Evolutionary conservation across 2,329 filamentous ascomycete species (phyloP).

Genomic region (Botrytis tulipae): DNA sequence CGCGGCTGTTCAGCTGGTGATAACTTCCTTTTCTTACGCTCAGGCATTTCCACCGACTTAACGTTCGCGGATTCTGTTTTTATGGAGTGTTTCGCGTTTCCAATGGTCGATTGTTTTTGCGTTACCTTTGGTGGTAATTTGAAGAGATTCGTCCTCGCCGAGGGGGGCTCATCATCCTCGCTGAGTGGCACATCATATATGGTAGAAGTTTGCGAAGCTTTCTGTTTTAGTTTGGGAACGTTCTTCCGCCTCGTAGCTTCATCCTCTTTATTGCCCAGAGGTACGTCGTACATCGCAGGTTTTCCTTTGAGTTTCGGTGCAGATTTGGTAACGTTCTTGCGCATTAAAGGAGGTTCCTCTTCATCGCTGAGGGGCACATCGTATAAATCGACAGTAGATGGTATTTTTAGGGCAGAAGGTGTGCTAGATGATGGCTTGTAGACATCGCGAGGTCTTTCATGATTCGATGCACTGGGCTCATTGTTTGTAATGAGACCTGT

Average conservation of each 20-base stretch:
- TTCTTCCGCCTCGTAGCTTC: slow-evolving; percentile 21
- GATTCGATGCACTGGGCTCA: slow-evolving; percentile 14
- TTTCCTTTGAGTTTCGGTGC: slow-evolving; percentile 6
- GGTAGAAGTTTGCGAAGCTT: slow-evolving; percentile 1
- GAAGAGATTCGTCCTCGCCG: slow-evolving; percentile 14
- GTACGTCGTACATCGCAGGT: slow-evolving; percentile 29
- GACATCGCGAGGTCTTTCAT: slow-evolving; percentile 10
- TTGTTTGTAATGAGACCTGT: slow-evolving; percentile 12
- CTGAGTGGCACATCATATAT: slow-evolving; percentile 8
- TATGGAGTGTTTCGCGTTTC: background rate
- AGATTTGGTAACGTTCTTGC: slow-evolving; percentile 18
- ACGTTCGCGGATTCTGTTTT: background rate
- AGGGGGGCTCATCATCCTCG: background rate
- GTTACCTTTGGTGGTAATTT: slow-evolving; percentile 14
- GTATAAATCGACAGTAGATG: slow-evolving; percentile 25
- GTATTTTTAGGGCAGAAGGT: slow-evolving; percentile 9
- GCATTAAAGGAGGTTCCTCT: slow-evolving; percentile 17
- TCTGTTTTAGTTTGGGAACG: slow-evolving; percentile 23
- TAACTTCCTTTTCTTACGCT: slow-evolving; percentile 34
- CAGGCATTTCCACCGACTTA: slow-evolving; percentile 20
- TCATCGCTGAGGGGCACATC: slow-evolving; percentile 34
- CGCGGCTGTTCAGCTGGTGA: slow-evolving; percentile 25
- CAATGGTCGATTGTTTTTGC: background rate
- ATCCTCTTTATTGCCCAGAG: slow-evolving; percentile 26
- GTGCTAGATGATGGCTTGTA: slow-evolving; percentile 13